Evolutionary conservation across 208 protist genomes (phyloP), one percentile per base, ranked within the genome.

Genomic region (Leptomonas pyrrhocoris): DNA sequence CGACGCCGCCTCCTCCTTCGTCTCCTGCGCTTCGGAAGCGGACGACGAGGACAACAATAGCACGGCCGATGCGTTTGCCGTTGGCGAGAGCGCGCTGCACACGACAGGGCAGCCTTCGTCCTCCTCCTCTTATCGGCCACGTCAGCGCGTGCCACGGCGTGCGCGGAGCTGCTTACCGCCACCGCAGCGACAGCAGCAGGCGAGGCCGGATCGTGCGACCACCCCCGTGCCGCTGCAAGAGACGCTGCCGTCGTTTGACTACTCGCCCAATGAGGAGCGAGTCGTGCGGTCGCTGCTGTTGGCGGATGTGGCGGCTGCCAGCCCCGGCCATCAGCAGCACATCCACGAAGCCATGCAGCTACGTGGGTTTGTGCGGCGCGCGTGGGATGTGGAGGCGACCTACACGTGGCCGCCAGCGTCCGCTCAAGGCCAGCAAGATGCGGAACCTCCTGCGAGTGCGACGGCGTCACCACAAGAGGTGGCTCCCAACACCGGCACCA

Each of bases 331-430:
- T 40, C 46, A 62, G 23, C 63, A 50, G 19, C 64, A 71, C 59
- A 48, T 77, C 19, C 46, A 60, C 31, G 72, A 77, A 16, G 72
- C 72, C 1, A 46, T 77, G 64, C 63, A 72, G 65, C 42, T 77
- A 57, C 72, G 64, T 31, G 36, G 18, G 19, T 77, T 77, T 42
- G 57, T 68, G 49, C n/a, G 40, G 57, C 57, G 64, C 40, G 8
- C 55, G 40, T 77, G 72, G 72, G 50, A 68, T 16, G 28, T 16
- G 9, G 48, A 67, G 59, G 30, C 40, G 46, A 55, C 30, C 18
- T 36, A 51, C 46, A 51, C 58, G 58, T 21, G 42, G 40, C 45
- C 59, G 19, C 28, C 46, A 2, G 11, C 8, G 15, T 0, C 12
- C 9, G 42, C 42, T 8, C 42, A 31, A 12, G 55, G 36, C 36